phyloP scores from a whole-genome alignment of 169 alveolate genomes.

The Plasmodium sp. region DNA sequence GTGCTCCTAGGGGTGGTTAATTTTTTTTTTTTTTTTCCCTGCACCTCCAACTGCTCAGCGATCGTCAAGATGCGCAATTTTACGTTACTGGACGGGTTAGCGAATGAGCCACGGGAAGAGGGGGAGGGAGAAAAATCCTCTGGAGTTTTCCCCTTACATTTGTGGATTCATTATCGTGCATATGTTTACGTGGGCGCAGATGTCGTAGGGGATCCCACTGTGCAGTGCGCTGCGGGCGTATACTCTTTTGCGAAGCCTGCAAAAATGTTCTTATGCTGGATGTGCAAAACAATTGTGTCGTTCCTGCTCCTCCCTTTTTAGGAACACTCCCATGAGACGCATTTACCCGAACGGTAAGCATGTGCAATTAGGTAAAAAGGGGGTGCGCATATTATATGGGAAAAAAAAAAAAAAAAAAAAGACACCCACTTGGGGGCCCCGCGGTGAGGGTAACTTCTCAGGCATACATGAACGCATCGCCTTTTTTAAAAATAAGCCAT shows the following conservation, averaged over 20 bases:
- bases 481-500: neutral
- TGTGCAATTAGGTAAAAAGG: neutral
- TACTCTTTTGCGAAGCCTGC: neutral
- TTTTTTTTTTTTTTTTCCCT: neutral
- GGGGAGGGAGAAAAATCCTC: neutral
- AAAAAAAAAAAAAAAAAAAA: constrained; percentile 26
- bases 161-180: neutral
- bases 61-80: neutral
- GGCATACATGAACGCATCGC: neutral
- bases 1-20: neutral
- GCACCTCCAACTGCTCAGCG: neutral
- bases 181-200: neutral
- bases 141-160: neutral
- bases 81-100: neutral
- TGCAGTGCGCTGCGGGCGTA: neutral
- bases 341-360: neutral
- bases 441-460: neutral
- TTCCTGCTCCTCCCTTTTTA: neutral
- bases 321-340: neutral
- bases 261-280: neutral
- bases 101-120: neutral
- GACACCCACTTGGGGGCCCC: neutral
- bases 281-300: neutral
- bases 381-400: neutral
- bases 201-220: neutral